Percentiles rank a stretch among this genome's conserved stretches.
These are phyloP conservation scores for Paecilomyces sp. DNA, from an alignment of 2,329 filamentous ascomycete species.

Conservation along the genomic window DNA sequence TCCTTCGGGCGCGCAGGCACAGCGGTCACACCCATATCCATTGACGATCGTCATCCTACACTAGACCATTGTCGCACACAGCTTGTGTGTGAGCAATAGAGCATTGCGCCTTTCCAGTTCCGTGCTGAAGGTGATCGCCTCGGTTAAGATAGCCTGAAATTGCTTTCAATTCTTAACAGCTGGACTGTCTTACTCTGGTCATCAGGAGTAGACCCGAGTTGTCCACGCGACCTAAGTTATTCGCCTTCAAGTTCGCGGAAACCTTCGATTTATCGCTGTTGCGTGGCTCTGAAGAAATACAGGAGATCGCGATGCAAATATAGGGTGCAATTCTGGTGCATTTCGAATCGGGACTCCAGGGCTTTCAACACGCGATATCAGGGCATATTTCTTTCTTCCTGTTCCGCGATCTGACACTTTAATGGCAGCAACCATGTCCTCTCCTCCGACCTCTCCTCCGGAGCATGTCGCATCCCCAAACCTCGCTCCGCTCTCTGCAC, in stretches of 20 bases:
- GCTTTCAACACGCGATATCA: neutral
- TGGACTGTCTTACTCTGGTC: neutral
- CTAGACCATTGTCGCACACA: neutral
- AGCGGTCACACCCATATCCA: neutral
- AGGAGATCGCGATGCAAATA: slow-evolving; percentile 27
- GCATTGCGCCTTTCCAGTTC: neutral
- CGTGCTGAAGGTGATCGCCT: neutral
- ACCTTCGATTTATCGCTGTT: neutral
- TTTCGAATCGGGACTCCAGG: neutral
- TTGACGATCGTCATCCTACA: neutral
- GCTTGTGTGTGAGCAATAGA: neutral
- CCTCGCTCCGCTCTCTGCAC: slow-evolving; percentile 31
- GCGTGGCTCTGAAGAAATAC: neutral
- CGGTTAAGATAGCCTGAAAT: neutral
- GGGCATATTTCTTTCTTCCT: neutral
- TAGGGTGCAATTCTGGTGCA: slow-evolving; percentile 19
- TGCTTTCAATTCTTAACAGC: neutral
- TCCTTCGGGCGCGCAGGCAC: neutral
- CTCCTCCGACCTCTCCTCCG: slow-evolving; percentile 24
- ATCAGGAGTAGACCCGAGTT: neutral
- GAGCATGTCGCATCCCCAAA: slow-evolving; percentile 20
- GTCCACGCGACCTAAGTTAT: neutral
- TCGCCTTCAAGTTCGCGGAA: neutral
- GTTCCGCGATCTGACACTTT: neutral
- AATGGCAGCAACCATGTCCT: slow-evolving; percentile 30